Conservation (phyloP, 371 early-diverging fungal genomes). For the Zopfochytrium polystomum region DNA sequence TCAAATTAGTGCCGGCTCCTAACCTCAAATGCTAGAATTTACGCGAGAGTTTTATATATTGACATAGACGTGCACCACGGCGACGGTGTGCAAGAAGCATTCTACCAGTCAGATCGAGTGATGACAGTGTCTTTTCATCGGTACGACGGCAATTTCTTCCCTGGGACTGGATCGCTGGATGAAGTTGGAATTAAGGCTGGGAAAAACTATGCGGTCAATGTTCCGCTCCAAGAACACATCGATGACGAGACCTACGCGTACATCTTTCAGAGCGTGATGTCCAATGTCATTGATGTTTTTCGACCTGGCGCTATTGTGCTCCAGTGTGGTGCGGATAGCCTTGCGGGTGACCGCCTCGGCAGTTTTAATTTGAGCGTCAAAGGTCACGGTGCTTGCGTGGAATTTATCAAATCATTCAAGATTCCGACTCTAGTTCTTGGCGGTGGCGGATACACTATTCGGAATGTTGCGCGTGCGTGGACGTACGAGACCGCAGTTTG, state of each 20-base stretch:
- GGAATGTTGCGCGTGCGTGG: conserved; percentile 78
- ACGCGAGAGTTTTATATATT: conserved; percentile 75
- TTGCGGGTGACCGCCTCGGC: conserved; percentile 76
- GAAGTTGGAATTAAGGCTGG: conserved; percentile 65
- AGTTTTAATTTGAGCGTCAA: conserved; percentile 62
- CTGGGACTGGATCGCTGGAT: conserved; percentile 62
- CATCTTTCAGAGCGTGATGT: conserved; percentile 66
- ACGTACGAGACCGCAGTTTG: conserved; percentile 57
- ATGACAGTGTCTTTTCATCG: conserved; percentile 86
- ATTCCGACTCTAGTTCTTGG: conserved; percentile 61
- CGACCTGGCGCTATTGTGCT: conserved; percentile 74
- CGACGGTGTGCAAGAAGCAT: conserved; percentile 84
- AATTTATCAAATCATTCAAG: conserved; percentile 50
- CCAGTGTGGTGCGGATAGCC: conserved; percentile 88
- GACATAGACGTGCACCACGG: conserved; percentile 94
- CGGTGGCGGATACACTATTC: conserved; percentile 82
- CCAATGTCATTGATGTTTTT: conserved; percentile 46
- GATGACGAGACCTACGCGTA: conserved; percentile 63
- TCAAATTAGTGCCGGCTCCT: not conserved
- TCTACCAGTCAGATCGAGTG: conserved; percentile 67
- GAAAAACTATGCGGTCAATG: conserved; percentile 70
- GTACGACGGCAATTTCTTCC: conserved; percentile 77
- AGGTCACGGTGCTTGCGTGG: conserved; percentile 54
- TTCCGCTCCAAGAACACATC: conserved; percentile 75
- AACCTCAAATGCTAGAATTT: conserved; percentile 18